These are phyloP conservation scores for Entomortierella lignicola DNA, from an alignment of 192 early-diverging fungal genomes.

Conservation along the genomic window DNA sequence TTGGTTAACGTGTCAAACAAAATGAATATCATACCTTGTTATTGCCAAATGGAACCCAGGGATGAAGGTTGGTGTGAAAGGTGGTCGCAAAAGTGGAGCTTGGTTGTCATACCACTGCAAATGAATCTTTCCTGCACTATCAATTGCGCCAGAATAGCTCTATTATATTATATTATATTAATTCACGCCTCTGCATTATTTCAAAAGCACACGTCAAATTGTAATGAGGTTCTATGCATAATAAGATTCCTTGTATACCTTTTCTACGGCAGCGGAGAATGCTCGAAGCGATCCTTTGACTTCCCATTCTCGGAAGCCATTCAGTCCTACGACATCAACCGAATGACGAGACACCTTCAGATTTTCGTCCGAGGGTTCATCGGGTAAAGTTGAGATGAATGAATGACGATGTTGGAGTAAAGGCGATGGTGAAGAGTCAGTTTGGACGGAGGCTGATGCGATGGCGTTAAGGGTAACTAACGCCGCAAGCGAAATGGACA, in stretches of 20 bases:
- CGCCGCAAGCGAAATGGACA: constrained; percentile 18
- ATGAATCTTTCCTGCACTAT: constrained; percentile 10
- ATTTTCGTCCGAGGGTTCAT: constrained; percentile 50
- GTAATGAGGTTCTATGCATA: too few species aligned
- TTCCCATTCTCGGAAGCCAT: constrained; percentile 46
- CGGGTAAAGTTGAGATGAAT: constrained; percentile 36
- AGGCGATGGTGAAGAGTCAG: background rate
- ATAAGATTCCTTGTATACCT: constrained; percentile 14
- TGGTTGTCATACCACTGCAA: constrained; percentile 38
- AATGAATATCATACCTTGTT: constrained; percentile 19
- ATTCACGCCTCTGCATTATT: too few species aligned
- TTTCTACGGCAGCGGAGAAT: constrained; percentile 6
- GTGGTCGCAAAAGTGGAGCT: constrained; percentile 45
- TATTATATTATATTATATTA: background rate
- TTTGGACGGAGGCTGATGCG: background rate
- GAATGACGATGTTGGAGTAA: constrained; percentile 47
- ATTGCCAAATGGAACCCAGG: constrained; percentile 43
- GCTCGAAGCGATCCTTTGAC: constrained; percentile 35
- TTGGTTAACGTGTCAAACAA: too few species aligned
- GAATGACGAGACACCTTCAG: constrained; percentile 28
- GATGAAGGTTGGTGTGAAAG: constrained; percentile 35
- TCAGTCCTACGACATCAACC: constrained; percentile 36
- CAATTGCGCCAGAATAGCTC: background rate
- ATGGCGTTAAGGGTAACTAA: constrained; percentile 4
- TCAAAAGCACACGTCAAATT: too few species aligned